Base-by-base conservation (phyloP, 208 protist species). In the Naegleria lovaniensis region DNA sequence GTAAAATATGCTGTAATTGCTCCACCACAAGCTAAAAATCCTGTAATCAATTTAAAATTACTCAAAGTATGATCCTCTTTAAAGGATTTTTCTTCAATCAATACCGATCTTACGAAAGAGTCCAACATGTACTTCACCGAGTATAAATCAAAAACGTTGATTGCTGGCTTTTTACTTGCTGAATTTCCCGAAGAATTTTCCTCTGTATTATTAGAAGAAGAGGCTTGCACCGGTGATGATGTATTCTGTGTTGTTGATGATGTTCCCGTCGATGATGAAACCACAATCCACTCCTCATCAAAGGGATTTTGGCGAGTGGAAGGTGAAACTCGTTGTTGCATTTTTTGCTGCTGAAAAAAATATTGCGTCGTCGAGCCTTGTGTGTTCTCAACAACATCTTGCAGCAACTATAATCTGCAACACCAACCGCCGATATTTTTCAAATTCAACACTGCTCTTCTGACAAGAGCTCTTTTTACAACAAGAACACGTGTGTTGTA, bases 1-100 rank as follows among this genome's bases (percentile, higher is more conserved):
- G 67, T 79, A 79, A 79, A 79, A 79, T 79, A 79, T 0, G 67
- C 67, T 9, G 9, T 36, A 79, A 79, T n/a, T 36, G 67, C 67
- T 36, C 67, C 67, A 36, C 67, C 67, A 79, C 67, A 79, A 79
- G 67, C 67, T 13, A 79, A 36, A 79, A 79, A 79, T 79, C 67
- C 67, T 13, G n/a, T 33, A 36, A 79, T 79, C 36, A 79, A 79
- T 79, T 79, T 79, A 36, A 79, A 36, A 79, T 79, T 79, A 79
- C 67, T 79, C 29, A 79, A 79, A 79, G 29, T 36, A 36, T 11
- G 5, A 79, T 79, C 67, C 29, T 79, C 67, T 13, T 79, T 79
- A 33, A 79, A 79, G 19, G 25, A 19, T 9, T 79, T 79, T 36
- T 79, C 29, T 9, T 79, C 67, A 11, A 79, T 36, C 7, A 79